Conservation (phyloP, 2,329 filamentous ascomycete species). For the Apiospora kogelbergensis region DNA sequence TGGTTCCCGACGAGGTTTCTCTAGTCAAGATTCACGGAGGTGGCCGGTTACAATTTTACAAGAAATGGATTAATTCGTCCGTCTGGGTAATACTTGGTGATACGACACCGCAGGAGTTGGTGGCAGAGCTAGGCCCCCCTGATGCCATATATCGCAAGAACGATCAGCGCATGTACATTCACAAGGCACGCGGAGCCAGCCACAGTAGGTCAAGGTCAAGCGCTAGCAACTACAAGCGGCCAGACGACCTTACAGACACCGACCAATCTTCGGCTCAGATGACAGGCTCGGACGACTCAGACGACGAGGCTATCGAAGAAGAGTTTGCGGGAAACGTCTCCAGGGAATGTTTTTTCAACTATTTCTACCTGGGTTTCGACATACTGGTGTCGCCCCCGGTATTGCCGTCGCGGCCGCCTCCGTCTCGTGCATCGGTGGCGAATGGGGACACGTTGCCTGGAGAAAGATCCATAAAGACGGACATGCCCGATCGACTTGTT, state of each 20-base stretch:
- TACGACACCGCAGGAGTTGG: slow-evolving; percentile 87
- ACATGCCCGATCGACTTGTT: slow-evolving; percentile 65
- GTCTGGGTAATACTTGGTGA: slow-evolving; percentile 77
- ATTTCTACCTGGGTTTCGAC: slow-evolving; percentile 94
- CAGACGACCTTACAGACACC: slow-evolving; percentile 66
- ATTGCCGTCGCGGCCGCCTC: slow-evolving; percentile 62
- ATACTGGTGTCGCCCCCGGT: slow-evolving; percentile 81
- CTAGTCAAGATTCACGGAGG: slow-evolving; percentile 75
- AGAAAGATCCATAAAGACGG: slow-evolving; percentile 38
- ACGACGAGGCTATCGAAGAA: slow-evolving; percentile 59
- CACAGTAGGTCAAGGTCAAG: slow-evolving; percentile 49
- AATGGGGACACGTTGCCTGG: slow-evolving; percentile 26
- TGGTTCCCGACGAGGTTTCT: slow-evolving; percentile 86
- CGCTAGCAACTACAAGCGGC: slow-evolving; percentile 42
- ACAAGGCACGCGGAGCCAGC: slow-evolving; percentile 61
- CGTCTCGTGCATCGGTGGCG: slow-evolving; percentile 37
- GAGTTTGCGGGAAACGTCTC: slow-evolving; percentile 54
- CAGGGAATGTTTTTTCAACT: slow-evolving; percentile 91
- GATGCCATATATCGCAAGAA: slow-evolving; percentile 93
- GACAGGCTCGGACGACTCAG: slow-evolving; percentile 68
- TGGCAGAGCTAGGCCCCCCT: slow-evolving; percentile 87
- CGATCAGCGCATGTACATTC: slow-evolving; percentile 85
- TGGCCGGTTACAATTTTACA: slow-evolving; percentile 74
- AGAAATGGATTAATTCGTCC: slow-evolving; percentile 65
- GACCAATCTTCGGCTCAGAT: slow-evolving; percentile 70